Evolutionary conservation across 1,284 basidiomycete species (phyloP), one percentile per base, ranked within the genome.

Genomic region (Albatrellus sp.): DNA sequence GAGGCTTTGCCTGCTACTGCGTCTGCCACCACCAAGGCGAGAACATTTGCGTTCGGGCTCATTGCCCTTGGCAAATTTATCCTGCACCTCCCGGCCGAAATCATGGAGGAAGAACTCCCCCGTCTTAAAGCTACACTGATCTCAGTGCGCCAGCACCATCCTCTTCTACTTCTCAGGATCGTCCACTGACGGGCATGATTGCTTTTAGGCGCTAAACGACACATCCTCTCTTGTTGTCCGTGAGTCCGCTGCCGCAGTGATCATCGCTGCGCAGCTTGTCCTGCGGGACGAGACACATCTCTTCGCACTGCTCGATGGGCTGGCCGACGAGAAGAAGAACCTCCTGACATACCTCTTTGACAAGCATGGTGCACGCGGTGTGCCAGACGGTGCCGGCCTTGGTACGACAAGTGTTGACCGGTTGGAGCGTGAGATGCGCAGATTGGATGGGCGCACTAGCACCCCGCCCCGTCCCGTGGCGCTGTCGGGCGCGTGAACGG

Each of bases 281-380:
- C 64, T 90, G 28, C 75, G 75, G 30, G 86, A 90, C 55, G 87
- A 90, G 57, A 76, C 77, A 0, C 81, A 87, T 52, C 66, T 90
- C 3, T 89, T 88, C 54, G 67, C 75, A 20, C 71, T 90, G 28
- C 64, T 90, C 34, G 84, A 86, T 47, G 84, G 82, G 9, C 67
- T 90, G 31, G 75, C 80, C 11, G 80, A 86, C 50, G 85, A 86
- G 54, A 87, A 90, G 69, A 88, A 87, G 68, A 89, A 90, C 56
- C 65, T 90, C 24, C 66, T 90, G 42, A 86, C 86, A 1, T 90
- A 90, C 53, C 68, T 89, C 45, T 89, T 89, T 52, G 85, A 88
- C 58, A 89, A 88, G 59, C 82, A 87, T 54, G 76, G 78, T 30
- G 80, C 73, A 11, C 68, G 83, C 38, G 77, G 72, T 39, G 50